These are phyloP conservation scores for Blastomyces silverae DNA, from an alignment of 2,329 filamentous ascomycete species.

Conservation along the genomic window DNA sequence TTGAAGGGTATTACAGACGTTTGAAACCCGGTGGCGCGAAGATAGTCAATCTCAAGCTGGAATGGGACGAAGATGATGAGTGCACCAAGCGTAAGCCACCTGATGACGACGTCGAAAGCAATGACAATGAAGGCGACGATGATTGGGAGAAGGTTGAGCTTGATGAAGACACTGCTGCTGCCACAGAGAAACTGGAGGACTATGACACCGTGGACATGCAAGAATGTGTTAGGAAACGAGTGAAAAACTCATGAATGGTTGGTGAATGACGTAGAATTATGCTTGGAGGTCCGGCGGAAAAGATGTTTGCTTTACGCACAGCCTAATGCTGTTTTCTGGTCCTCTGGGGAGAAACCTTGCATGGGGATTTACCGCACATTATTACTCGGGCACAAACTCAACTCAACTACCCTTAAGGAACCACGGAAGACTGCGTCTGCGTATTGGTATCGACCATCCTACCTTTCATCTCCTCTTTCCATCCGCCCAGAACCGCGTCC, in stretches of 20 bases:
- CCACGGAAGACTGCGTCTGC: background rate
- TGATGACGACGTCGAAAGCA: slow-evolving; percentile 11
- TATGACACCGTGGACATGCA: slow-evolving; percentile 30
- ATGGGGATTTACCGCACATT: background rate
- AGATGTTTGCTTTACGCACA: background rate
- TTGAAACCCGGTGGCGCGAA: slow-evolving; percentile 52
- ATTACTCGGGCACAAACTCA: background rate
- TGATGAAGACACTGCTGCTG: slow-evolving; percentile 30
- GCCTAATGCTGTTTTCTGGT: background rate
- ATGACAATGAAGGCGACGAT: slow-evolving; percentile 31
- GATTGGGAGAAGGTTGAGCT: slow-evolving; percentile 41
- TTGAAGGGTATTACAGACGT: slow-evolving; percentile 54
- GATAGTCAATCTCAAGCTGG: slow-evolving; percentile 36
- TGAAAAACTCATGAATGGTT: slow-evolving; percentile 11
- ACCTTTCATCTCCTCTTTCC: background rate
- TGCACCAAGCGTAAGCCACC: slow-evolving; percentile 5
- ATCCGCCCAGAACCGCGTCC: background rate
- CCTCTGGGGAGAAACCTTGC: background rate
- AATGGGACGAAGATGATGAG: slow-evolving; percentile 27
- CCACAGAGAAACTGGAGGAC: slow-evolving; percentile 30
- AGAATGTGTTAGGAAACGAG: slow-evolving; percentile 28
- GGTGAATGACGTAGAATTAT: background rate
- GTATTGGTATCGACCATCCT: background rate
- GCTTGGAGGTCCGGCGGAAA: background rate
- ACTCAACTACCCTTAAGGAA: background rate